Evolutionary conservation across 257 asterid species (phyloP).

Genomic region (Vinca minor): DNA sequence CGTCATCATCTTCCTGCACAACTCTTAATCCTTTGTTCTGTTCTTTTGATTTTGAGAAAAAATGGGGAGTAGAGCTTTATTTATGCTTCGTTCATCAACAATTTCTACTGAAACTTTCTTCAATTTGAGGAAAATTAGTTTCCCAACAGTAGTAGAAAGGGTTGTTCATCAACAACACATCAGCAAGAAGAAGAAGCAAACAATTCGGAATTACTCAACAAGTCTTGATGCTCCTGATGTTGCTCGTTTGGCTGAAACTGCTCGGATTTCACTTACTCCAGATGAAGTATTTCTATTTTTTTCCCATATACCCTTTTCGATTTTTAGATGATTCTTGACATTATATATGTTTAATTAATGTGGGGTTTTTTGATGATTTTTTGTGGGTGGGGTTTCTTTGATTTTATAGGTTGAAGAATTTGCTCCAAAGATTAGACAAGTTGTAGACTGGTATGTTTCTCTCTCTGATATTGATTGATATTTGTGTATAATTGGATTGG

Average conservation of each 20-base stretch:
- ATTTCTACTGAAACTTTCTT: conserved; percentile 2
- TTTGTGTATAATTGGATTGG: too few species aligned
- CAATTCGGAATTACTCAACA: conserved; percentile 21
- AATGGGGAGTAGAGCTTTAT: conserved; percentile 22
- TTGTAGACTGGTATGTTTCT: conserved; percentile 39
- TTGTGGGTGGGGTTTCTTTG: not conserved
- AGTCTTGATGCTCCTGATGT: conserved; percentile 68
- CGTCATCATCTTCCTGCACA: too few species aligned
- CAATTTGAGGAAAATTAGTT: conserved; percentile 11
- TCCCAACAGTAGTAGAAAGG: not conserved
- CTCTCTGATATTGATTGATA: too few species aligned
- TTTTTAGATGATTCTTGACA: not conserved
- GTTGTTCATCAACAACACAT: not conserved
- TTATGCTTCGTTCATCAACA: conserved; percentile 9
- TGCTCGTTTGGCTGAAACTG: conserved; percentile 60
- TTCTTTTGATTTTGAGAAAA: not conserved
- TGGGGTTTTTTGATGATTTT: not conserved
- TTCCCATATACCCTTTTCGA: not conserved
- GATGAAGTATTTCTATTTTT: conserved; percentile 29
- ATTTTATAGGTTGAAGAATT: conserved; percentile 55
- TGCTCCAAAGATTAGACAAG: conserved; percentile 61
- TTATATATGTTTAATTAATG: not conserved
- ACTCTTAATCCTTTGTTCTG: too few species aligned
- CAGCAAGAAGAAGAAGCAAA: conserved; percentile 7
- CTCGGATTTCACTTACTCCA: conserved; percentile 63